Evolutionary conservation across 495 filamentous ascomycete species (phyloP).

Genomic region (Aspergillus mulundensis): DNA sequence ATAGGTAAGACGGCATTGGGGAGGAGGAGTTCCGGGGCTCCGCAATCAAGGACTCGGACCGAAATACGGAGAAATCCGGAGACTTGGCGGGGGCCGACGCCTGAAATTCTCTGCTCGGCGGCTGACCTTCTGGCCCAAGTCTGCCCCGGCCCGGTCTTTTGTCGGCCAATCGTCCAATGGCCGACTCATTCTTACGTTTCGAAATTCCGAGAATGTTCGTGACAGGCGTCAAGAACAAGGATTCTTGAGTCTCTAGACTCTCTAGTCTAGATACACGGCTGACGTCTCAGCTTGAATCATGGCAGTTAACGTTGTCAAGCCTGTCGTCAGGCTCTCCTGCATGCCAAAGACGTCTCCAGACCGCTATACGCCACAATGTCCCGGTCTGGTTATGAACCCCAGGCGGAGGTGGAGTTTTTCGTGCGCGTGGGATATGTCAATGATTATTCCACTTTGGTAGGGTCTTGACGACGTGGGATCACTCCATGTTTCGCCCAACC

Average conservation of each 20-base stretch:
- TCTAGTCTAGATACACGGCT: too few species aligned
- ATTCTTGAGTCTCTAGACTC: too few species aligned
- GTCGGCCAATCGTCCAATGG: background rate
- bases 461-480: background rate
- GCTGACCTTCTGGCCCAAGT: background rate
- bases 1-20: background rate
- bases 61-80: conserved; percentile 9
- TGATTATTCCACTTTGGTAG: background rate
- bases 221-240: background rate
- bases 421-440: background rate
- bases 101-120: background rate
- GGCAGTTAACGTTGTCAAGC: too few species aligned
- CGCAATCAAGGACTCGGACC: background rate
- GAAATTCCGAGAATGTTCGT: background rate
- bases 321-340: background rate
- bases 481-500: background rate
- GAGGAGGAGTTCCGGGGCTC: background rate
- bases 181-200: background rate
- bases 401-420: background rate
- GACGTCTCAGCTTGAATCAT: too few species aligned
- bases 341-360: background rate
- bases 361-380: background rate
- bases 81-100: background rate
- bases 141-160: background rate
- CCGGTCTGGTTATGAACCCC: too few species aligned